phyloP scores from a whole-genome alignment of 1,284 basidiomycete genomes.

The Cryptococcus sp. region DNA sequence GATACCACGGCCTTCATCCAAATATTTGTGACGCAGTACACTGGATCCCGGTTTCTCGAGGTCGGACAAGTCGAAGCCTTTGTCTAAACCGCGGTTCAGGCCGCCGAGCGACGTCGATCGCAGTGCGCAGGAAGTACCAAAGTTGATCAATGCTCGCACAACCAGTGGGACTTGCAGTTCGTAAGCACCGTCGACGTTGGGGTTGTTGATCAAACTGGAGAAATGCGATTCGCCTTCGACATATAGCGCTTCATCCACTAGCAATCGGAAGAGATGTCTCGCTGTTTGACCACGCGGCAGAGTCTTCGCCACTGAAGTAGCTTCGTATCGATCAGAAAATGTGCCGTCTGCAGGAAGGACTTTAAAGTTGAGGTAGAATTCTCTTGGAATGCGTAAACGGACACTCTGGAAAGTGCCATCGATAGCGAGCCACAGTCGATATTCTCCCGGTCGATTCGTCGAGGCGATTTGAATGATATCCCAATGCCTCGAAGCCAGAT shows the following conservation, averaged over 20 bases:
- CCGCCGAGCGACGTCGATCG: constrained; percentile 67
- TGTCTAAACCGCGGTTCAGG: constrained; percentile 78
- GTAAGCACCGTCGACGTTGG: constrained; percentile 93
- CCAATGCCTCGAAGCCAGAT: constrained; percentile 74
- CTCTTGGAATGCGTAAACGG: constrained; percentile 80
- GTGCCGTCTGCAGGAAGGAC: constrained; percentile 62
- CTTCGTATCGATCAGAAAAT: constrained; percentile 71
- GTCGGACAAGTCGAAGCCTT: constrained; percentile 82
- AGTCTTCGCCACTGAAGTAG: constrained; percentile 72
- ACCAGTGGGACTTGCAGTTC: constrained; percentile 89
- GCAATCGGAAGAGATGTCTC: constrained; percentile 78
- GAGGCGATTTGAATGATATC: constrained; percentile 89
- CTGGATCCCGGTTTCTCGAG: constrained; percentile 67
- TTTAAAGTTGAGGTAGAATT: constrained; percentile 92
- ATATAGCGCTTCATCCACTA: constrained; percentile 81
- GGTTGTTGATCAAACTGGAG: constrained; percentile 86
- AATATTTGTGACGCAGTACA: constrained; percentile 69
- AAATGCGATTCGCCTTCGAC: constrained; percentile 86
- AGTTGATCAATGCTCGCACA: constrained; percentile 76
- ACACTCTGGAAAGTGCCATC: constrained; percentile 77
- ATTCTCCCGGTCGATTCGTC: constrained; percentile 77
- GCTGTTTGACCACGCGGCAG: constrained; percentile 79
- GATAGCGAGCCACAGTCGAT: constrained; percentile 84
- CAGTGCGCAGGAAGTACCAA: constrained; percentile 80
- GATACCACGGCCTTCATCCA: constrained; percentile 70